These are phyloP conservation scores for Adansonia gregorii DNA, from an alignment of 441 rosid genomes.

Conservation along the genomic window DNA sequence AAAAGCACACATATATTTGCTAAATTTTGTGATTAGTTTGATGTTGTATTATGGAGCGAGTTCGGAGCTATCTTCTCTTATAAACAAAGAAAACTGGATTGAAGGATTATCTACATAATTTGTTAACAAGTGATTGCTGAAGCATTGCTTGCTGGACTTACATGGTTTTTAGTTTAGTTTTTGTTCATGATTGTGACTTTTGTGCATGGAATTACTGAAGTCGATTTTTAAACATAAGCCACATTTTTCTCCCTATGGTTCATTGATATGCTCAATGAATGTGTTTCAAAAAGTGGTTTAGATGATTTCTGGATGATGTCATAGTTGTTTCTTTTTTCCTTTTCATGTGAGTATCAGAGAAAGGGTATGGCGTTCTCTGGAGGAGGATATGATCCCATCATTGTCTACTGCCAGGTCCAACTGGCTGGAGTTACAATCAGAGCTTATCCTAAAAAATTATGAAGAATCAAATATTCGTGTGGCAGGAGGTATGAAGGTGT, in stretches of 20 bases:
- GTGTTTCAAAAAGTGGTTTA: slow-evolving; percentile 22
- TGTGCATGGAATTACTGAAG: slow-evolving; percentile 22
- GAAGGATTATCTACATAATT: neutral
- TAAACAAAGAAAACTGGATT: neutral
- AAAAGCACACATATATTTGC: neutral
- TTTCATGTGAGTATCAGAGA: slow-evolving; percentile 74
- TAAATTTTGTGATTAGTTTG: neutral
- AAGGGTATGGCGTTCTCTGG: slow-evolving; percentile 81
- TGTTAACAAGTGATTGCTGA: neutral
- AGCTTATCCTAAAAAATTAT: slow-evolving; percentile 61
- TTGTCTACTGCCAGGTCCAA: slow-evolving; percentile 70
- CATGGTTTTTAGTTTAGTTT: neutral
- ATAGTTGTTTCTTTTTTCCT: slow-evolving; percentile 19
- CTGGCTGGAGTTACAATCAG: slow-evolving; percentile 97
- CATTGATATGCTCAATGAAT: slow-evolving; percentile 19
- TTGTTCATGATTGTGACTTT: slow-evolving; percentile 14
- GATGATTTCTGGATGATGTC: slow-evolving; percentile 25
- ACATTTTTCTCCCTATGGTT: neutral
- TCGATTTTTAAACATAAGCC: neutral
- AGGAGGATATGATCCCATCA: slow-evolving; percentile 92
- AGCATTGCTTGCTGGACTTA: slow-evolving; percentile 1
- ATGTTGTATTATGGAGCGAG: neutral
- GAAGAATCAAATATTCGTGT: slow-evolving; percentile 87
- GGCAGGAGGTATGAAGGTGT: slow-evolving; percentile 94
- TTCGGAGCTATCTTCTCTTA: neutral